Evolutionary conservation across 1,284 basidiomycete genomes (phyloP).

Genomic region (Wallemia mellicola): DNA sequence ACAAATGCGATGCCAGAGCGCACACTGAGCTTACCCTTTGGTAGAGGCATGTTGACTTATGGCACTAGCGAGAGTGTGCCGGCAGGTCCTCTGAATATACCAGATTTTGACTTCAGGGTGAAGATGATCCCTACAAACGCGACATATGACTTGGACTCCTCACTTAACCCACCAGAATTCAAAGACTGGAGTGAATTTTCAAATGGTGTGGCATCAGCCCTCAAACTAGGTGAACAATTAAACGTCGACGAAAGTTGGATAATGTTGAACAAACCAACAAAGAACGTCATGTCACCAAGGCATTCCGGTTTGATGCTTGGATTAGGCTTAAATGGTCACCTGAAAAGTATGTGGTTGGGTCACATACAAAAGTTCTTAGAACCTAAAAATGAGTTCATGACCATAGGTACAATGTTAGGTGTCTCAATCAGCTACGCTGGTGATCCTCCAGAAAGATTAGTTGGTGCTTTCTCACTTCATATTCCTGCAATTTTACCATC

Average conservation of each 20-base stretch:
- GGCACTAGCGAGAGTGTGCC: constrained; percentile 37
- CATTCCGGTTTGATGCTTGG: constrained; percentile 88
- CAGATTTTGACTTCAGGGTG: constrained; percentile 47
- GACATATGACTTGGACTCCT: constrained; percentile 28
- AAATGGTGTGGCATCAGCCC: constrained; percentile 72
- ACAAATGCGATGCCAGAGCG: constrained; percentile 48
- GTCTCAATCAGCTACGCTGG: constrained; percentile 75
- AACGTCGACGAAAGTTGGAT: constrained; percentile 70
- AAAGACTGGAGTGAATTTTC: constrained; percentile 86
- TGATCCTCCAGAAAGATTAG: constrained; percentile 54
- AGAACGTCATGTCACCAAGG: constrained; percentile 39
- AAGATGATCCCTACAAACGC: constrained; percentile 38
- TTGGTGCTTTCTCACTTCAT: constrained; percentile 69
- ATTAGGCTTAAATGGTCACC: constrained; percentile 66
- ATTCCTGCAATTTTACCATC: constrained; percentile 70
- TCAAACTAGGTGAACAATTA: constrained; percentile 51
- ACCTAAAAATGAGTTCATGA: constrained; percentile 78
- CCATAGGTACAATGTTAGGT: constrained; percentile 72
- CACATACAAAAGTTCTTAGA: constrained; percentile 59
- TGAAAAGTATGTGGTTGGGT: constrained; percentile 62
- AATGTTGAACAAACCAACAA: constrained; percentile 55
- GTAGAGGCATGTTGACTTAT: constrained; percentile 62
- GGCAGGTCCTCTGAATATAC: constrained; percentile 43
- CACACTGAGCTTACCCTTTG: constrained; percentile 54
- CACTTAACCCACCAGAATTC: constrained; percentile 29